Evolutionary conservation across 768 basidiomycete species (phyloP).

Genomic region (Mycena olivaceomarginata): DNA sequence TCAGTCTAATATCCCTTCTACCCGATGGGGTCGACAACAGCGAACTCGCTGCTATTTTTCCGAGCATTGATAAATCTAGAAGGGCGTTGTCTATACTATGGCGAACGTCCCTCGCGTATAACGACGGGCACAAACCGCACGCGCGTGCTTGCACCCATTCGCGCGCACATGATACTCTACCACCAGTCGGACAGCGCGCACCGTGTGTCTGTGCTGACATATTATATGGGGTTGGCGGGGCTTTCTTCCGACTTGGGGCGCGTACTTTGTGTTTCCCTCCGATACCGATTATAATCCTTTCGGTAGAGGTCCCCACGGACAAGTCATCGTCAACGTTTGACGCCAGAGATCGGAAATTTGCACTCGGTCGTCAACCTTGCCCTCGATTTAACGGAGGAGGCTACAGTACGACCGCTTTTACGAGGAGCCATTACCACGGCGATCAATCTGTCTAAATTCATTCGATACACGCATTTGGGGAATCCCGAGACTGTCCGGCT

Average conservation of each 20-base stretch:
- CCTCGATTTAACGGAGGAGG: conserved; percentile 33
- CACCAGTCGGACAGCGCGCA: conserved; percentile 35
- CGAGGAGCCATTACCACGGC: conserved; percentile 41
- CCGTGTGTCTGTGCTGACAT: conserved; percentile 39
- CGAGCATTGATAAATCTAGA: conserved; percentile 27
- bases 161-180: conserved; percentile 44
- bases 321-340: conserved; percentile 39
- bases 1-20: conserved; percentile 45
- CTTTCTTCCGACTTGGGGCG: conserved; percentile 43
- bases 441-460: conserved; percentile 44
- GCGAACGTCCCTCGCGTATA: conserved; percentile 43
- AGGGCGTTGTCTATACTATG: conserved; percentile 40
- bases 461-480: conserved; percentile 44
- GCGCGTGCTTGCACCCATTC: conserved; percentile 48
- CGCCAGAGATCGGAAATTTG: conserved; percentile 43
- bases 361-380: conserved; percentile 41
- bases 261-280: not conserved
- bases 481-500: conserved; percentile 38
- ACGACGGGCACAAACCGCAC: conserved; percentile 41
- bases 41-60: conserved; percentile 36
- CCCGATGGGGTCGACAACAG: conserved; percentile 46
- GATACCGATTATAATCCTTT: not conserved
- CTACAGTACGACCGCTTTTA: conserved; percentile 31
- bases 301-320: conserved; percentile 43
- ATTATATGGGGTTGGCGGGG: conserved; percentile 44